Conservation (phyloP, 2,329 filamentous ascomycete genomes). For the Aspergillus sergii region DNA sequence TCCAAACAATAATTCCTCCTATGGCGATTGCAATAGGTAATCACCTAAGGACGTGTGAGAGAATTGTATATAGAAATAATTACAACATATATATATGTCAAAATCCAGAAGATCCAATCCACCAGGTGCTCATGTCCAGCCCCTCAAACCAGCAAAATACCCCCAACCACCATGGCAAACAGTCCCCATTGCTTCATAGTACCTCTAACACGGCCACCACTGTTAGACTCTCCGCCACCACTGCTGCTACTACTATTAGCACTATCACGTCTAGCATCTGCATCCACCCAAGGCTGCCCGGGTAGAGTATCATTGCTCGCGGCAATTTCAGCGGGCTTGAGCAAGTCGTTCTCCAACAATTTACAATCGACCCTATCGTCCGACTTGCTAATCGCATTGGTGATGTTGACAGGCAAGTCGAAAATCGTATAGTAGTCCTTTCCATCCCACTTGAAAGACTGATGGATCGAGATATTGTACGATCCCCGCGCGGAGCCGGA, state of each 20-base stretch:
- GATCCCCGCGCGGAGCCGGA: slow-evolving; percentile 58
- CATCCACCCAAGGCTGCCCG: slow-evolving; percentile 27
- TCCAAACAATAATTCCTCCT: background rate
- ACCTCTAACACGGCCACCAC: background rate
- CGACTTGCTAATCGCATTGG: slow-evolving; percentile 59
- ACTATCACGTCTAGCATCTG: background rate
- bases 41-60: too few species aligned
- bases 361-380: slow-evolving; percentile 27
- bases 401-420: slow-evolving; percentile 69
- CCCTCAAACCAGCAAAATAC: background rate
- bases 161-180: slow-evolving; percentile 8
- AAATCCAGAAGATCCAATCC: background rate
- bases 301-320: slow-evolving; percentile 26
- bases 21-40: background rate
- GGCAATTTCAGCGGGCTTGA: slow-evolving; percentile 16
- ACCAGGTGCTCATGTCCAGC: background rate
- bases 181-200: slow-evolving; percentile 8
- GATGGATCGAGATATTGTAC: slow-evolving; percentile 74
- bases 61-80: background rate
- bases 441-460: slow-evolving; percentile 68
- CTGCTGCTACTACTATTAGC: background rate
- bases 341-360: slow-evolving; percentile 27
- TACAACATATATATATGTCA: background rate
- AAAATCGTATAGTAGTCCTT: slow-evolving; percentile 70
- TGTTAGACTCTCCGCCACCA: background rate